Evolutionary conservation across 129 eudicot species (phyloP), one percentile per base, ranked within the genome.

Genomic region (Helichrysum umbraculigerum): DNA sequence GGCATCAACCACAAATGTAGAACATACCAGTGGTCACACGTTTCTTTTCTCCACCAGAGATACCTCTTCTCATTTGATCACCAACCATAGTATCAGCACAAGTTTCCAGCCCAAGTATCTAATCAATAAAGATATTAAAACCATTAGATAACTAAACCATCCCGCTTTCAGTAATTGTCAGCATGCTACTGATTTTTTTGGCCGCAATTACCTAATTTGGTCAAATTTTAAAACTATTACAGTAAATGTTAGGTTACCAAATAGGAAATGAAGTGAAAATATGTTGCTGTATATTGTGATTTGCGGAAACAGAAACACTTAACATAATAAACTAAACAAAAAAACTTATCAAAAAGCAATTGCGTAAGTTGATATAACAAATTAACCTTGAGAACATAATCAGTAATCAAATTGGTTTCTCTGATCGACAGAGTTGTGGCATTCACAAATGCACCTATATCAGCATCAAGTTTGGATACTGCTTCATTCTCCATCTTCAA

Each of bases 11-110:
- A 37, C 14, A 39, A n/a, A 11, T 35, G 25, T 15, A 61, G 10
- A 50, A 51, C 77, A 7, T 79, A 79, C 91, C 91, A 9, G 83
- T 79, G n/a, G 91, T 87, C 5, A 87, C 86, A 44, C 91, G 80
- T 78, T 87, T 87, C 80, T 82, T 69, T 77, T 87, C 88, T 59
- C 91, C 91, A 11, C 91, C 91, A 7, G 91, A 87, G 35, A 87
- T 84, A 11, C 91, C 91, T 60, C 91, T 76, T 44, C 84, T 58
- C 91, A 87, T 87, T 76, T 84, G 81, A 58, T 87, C 87, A 22
- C 91, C 88, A 61, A 84, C 79, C 71, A 84, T 52, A 61, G 88
- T 84, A 79, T 87, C 87, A 22, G 91, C 91, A 58, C 91, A 82
- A 10, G 74, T 71, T 20, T 87, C 91, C 68, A 87, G 82, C 52